Base-by-base conservation (phyloP, 75 land plant genomes). In the Isoetes taiwanensis region DNA sequence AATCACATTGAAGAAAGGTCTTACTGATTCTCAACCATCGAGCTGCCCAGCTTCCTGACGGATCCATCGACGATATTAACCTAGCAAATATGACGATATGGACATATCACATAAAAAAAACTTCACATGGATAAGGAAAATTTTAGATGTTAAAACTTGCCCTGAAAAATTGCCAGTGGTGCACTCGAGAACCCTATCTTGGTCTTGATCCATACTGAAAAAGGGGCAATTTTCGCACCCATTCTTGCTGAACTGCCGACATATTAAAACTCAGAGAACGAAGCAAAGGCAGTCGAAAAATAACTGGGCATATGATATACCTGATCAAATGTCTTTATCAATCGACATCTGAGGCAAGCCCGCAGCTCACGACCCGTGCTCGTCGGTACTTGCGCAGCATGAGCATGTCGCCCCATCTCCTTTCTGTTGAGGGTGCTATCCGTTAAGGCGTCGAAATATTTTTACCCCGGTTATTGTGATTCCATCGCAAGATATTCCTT, bases 321-420 rank as follows among this genome's bases (percentile, higher is more conserved):
- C 89, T 93, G 95, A 52, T 87, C 89, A 70, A 79, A 87, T 30
- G 98, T 88, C 66, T 93, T 93, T 63, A 93, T 76, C 52, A 93
- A 85, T 10, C 96, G 54, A 74, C 98, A 93, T 0, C 90, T 85
- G 25, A 87, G 82, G 43, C 95, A 93, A 23, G 89, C 96, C 29
- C 89, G 54, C 32, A 93, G 83, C 68, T 88, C 90, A 34, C 81
- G 75, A 6, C 98, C 95, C 54, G 81, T 84, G 63, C 95, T 84
- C 1, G 85, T 87, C 3, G 98, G 98, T 17, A 93, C 79, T 69
- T 93, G 85, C 10, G 98, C 96, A 54, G 72, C 55, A 39, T 60
- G 56, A 34, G n/a, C n/a, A n/a, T n/a, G n/a, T n/a, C n/a, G n/a
- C n/a, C n/a, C n/a, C n/a, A n/a, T n/a, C n/a, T n/a, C n/a, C n/a